Percentiles rank a stretch among this genome's conserved stretches.
These are phyloP conservation scores for Lactarius trivialis DNA, from an alignment of 768 basidiomycete species.

Conservation along the genomic window DNA sequence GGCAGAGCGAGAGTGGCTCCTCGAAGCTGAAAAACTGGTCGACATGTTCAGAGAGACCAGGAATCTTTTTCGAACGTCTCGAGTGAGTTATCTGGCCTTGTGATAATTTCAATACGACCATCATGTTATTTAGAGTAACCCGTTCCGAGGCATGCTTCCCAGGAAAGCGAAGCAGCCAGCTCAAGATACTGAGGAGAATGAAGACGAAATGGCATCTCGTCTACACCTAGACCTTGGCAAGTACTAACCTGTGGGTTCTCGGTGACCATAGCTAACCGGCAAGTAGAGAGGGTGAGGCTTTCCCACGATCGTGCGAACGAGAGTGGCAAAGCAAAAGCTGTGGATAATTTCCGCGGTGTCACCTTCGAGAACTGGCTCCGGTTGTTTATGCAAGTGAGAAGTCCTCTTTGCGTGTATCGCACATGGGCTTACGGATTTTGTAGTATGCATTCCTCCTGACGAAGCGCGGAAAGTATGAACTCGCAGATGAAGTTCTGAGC, in stretches of 20 bases:
- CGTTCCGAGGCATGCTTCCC: conserved; percentile 68
- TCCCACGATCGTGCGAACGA: conserved; percentile 43
- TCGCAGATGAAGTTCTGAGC: conserved; percentile 67
- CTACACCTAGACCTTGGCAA: conserved; percentile 68
- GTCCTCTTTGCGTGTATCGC: neutral
- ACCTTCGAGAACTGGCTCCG: conserved; percentile 80
- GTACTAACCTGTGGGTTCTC: conserved; percentile 20
- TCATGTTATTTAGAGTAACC: conserved; percentile 35
- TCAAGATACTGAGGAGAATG: conserved; percentile 47
- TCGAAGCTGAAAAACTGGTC: conserved; percentile 78
- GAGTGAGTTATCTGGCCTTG: conserved; percentile 41
- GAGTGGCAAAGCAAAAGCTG: conserved; percentile 36
- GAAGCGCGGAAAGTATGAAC: conserved; percentile 51
- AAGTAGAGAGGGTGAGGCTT: conserved; percentile 50
- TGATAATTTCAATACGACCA: neutral
- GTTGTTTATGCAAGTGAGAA: conserved; percentile 72
- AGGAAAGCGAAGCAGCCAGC: conserved; percentile 30
- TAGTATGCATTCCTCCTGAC: conserved; percentile 76
- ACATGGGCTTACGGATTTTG: neutral
- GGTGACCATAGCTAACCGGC: neutral
- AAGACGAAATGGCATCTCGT: conserved; percentile 69
- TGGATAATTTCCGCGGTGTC: conserved; percentile 74
- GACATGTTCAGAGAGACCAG: conserved; percentile 87
- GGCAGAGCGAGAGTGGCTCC: conserved; percentile 66
- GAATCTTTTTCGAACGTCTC: conserved; percentile 70